These are phyloP conservation scores for Hyparrhenia diplandra DNA, from an alignment of 176 grass and related monocot species.

Conservation along the genomic window DNA sequence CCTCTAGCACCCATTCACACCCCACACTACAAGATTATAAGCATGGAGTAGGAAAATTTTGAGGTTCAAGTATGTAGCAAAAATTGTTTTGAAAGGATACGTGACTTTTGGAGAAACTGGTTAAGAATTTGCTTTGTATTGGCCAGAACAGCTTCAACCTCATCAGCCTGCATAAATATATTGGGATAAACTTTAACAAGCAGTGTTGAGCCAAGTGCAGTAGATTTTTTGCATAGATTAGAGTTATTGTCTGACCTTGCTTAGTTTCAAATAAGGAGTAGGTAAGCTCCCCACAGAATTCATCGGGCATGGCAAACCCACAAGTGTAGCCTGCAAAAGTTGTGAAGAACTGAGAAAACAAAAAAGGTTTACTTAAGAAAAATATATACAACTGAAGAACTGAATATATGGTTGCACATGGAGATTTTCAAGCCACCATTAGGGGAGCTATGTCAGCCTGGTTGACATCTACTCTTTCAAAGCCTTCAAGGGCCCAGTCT, in stretches of 20 bases:
- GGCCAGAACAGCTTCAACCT: constrained; percentile 87
- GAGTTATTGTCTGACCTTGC: constrained; percentile 48
- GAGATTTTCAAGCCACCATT: constrained; percentile 59
- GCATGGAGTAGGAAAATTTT: constrained; percentile 16
- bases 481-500: constrained; percentile 75
- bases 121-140: constrained; percentile 98
- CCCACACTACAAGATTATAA: constrained; percentile 5
- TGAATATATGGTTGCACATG: constrained; percentile 17
- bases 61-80: background rate
- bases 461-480: constrained; percentile 96
- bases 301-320: constrained; percentile 84
- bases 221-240: background rate
- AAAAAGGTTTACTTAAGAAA: constrained; percentile 13
- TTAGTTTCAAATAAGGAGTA: constrained; percentile 76
- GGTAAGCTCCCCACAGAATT: constrained; percentile 93
- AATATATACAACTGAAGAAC: constrained; percentile 33
- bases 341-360: constrained; percentile 8
- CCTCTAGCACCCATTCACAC: background rate
- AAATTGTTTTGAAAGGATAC: constrained; percentile 48
- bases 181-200: constrained; percentile 9
- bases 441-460: constrained; percentile 93
- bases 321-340: constrained; percentile 76
- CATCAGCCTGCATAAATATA: constrained; percentile 65
- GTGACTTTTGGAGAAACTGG: constrained; percentile 85
- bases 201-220: constrained; percentile 10